A percentile compares a stretch with the other conserved stretches of the same genome.
These are phyloP conservation scores for Cyberlindnera veronae DNA, from an alignment of 805 yeast species.

Conservation along the genomic window DNA sequence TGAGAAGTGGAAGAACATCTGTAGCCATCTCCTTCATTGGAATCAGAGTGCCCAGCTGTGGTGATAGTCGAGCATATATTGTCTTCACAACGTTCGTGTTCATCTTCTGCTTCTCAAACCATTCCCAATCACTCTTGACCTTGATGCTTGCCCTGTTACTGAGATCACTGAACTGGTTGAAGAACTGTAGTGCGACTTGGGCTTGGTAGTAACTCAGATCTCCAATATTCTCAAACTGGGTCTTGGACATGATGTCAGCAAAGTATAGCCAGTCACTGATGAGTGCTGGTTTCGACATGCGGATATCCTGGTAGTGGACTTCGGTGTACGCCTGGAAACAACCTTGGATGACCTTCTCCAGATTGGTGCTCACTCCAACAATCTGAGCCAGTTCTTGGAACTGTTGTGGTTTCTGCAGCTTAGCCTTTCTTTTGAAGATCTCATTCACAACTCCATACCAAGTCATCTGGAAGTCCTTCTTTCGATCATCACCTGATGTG, in stretches of 20 bases:
- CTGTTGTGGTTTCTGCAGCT: slow-evolving; percentile 42
- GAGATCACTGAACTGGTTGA: slow-evolving; percentile 60
- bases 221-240: slow-evolving; percentile 40
- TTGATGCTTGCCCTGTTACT: slow-evolving; percentile 36
- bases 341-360: slow-evolving; percentile 66
- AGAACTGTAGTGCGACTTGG: slow-evolving; percentile 57
- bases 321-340: slow-evolving; percentile 66
- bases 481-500: slow-evolving; percentile 25
- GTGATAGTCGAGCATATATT: slow-evolving; percentile 11
- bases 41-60: slow-evolving; percentile 14
- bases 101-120: slow-evolving; percentile 21
- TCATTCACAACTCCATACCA: slow-evolving; percentile 67
- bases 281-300: slow-evolving; percentile 52
- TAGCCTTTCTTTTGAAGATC: slow-evolving; percentile 54
- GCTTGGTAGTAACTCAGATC: slow-evolving; percentile 53
- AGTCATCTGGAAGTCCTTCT: slow-evolving; percentile 58
- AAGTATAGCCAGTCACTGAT: slow-evolving; percentile 77
- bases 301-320: slow-evolving; percentile 61
- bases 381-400: slow-evolving; percentile 44
- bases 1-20: slow-evolving; percentile 36
- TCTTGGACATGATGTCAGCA: slow-evolving; percentile 53
- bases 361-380: slow-evolving; percentile 44
- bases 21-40: slow-evolving; percentile 17
- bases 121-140: slow-evolving; percentile 30
- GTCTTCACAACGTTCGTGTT: slow-evolving; percentile 13